Conservation (phyloP, 2,329 filamentous ascomycete genomes). For the Exophiala aquamarina region DNA sequence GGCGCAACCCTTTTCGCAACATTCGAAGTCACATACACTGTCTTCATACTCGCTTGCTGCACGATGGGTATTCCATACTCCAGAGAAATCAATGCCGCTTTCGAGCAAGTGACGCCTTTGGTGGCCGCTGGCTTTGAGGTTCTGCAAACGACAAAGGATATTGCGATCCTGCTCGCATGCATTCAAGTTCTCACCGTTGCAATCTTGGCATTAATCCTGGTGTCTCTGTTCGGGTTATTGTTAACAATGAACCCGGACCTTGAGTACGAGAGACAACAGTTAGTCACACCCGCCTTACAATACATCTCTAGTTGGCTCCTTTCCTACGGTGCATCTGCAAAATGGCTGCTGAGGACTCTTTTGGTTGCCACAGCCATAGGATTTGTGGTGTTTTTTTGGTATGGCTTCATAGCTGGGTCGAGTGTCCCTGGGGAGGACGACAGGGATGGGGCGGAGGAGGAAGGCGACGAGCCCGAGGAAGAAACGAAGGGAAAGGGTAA, state of each 20-base stretch:
- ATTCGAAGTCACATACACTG: no score
- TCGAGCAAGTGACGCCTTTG: constrained; percentile 54
- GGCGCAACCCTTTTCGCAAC: no score
- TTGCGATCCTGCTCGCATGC: constrained; percentile 47
- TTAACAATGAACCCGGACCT: constrained; percentile 51
- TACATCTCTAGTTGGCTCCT: constrained; percentile 31
- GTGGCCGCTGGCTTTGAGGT: constrained; percentile 51
- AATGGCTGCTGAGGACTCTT: constrained; percentile 67
- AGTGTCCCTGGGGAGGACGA: constrained; percentile 1
- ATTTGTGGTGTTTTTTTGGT: constrained; percentile 14
- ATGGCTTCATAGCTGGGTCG: constrained; percentile 9
- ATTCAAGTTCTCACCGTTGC: constrained; percentile 49
- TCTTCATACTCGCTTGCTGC: neutral
- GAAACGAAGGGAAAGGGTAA: constrained; percentile 2
- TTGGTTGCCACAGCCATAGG: constrained; percentile 43
- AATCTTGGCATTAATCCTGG: constrained; percentile 41
- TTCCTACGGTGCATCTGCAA: constrained; percentile 44
- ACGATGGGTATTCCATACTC: constrained; percentile 55
- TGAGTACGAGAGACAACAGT: constrained; percentile 39
- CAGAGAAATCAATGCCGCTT: constrained; percentile 52
- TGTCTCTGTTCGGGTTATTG: constrained; percentile 40
- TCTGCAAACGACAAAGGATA: constrained; percentile 51
- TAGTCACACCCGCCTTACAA: constrained; percentile 45
- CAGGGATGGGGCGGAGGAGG: constrained; percentile 3
- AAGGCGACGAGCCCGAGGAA: constrained; percentile 5